A percentile compares a stretch with the other conserved stretches of the same genome.
Conservation (phyloP, 2,329 filamentous ascomycete genomes). For the Ilyonectria destructans region DNA sequence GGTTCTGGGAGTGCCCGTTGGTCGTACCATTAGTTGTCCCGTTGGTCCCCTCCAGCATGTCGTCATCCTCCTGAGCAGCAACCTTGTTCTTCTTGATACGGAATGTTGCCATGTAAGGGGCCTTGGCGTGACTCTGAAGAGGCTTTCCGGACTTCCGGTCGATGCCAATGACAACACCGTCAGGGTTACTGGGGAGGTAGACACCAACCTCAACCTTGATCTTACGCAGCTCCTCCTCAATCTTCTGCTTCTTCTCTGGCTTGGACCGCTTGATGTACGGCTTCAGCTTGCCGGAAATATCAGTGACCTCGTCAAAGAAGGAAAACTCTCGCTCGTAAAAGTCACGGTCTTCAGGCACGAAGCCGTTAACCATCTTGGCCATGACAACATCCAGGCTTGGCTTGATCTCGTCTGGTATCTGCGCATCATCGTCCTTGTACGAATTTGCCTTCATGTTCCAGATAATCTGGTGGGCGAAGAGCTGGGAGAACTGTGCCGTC, state of each 20-base stretch:
- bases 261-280: constrained; percentile 94
- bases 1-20: constrained; percentile 55
- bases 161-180: constrained; percentile 97
- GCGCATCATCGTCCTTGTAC: constrained; percentile 95
- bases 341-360: constrained; percentile 81
- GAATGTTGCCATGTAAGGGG: constrained; percentile 99
- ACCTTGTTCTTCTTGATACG: constrained; percentile 87
- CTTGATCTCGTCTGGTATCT: constrained; percentile 92
- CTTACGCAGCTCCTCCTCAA: constrained; percentile 97
- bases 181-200: constrained; percentile 96
- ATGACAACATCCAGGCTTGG: constrained; percentile 94
- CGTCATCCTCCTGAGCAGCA: constrained; percentile 67
- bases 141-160: constrained; percentile 98
- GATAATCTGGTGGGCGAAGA: constrained; percentile 99
- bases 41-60: constrained; percentile 60
- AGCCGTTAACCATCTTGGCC: constrained; percentile 85
- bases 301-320: constrained; percentile 99
- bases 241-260: constrained; percentile 98
- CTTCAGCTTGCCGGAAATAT: constrained; percentile 94
- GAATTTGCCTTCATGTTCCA: constrained; percentile 99
- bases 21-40: constrained; percentile 49
- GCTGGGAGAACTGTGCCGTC: constrained; percentile 96
- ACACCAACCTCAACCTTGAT: constrained; percentile 98
- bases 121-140: constrained; percentile 97
- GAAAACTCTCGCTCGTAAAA: constrained; percentile 97